phyloP scores from a whole-genome alignment of 345 rosid species.

The Bruguiera gymnorhiza region DNA sequence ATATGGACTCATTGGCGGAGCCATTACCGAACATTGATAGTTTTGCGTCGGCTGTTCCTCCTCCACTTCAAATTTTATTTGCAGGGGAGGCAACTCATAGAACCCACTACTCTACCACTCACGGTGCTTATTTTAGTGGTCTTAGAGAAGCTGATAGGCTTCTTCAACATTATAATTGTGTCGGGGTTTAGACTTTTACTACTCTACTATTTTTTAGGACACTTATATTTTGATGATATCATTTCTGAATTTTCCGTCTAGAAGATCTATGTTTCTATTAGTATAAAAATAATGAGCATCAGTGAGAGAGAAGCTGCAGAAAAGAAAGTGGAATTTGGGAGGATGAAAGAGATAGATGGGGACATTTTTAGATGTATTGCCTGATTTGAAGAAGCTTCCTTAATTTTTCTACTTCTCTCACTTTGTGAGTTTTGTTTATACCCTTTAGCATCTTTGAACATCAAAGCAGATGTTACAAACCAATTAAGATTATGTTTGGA shows the following conservation, averaged over 20 bases:
- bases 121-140: slow-evolving; percentile 96
- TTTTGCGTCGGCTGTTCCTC: slow-evolving; percentile 3
- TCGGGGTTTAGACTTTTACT: slow-evolving; percentile 40
- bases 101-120: slow-evolving; percentile 94
- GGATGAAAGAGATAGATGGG: slow-evolving; percentile 37
- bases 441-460: slow-evolving; percentile 4
- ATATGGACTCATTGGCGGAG: slow-evolving; percentile 73
- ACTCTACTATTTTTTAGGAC: slow-evolving; percentile 4
- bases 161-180: slow-evolving; percentile 71
- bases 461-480: slow-evolving; percentile 25
- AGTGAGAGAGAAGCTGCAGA: slow-evolving; percentile 11
- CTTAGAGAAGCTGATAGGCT: slow-evolving; percentile 95
- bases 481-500: slow-evolving; percentile 27
- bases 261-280: slow-evolving; percentile 25
- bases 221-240: slow-evolving; percentile 8
- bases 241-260: slow-evolving; percentile 18
- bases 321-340: slow-evolving; percentile 7
- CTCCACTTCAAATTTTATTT: slow-evolving; percentile 70
- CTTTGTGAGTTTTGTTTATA: slow-evolving; percentile 16
- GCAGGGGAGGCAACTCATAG: slow-evolving; percentile 99
- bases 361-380: slow-evolving; percentile 46
- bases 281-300: slow-evolving; percentile 7
- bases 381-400: slow-evolving; percentile 47
- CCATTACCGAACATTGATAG: slow-evolving; percentile 58
- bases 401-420: slow-evolving; percentile 25